Base-by-base conservation (phyloP, 2,329 filamentous ascomycete species). In the Fusarium staphyleae region DNA sequence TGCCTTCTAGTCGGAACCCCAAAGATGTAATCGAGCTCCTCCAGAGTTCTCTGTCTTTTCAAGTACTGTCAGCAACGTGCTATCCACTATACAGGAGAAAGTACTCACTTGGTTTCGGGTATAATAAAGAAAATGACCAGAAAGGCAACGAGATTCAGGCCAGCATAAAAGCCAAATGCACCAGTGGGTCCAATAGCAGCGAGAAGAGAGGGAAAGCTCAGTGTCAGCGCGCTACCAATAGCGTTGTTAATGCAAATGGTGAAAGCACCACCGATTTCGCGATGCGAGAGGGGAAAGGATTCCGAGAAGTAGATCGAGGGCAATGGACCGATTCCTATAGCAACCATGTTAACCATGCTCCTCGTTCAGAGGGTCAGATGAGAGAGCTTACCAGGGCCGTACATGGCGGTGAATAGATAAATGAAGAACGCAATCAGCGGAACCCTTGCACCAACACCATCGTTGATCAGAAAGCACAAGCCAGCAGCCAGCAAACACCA, bases 111-210 rank as follows among this genome's bases (percentile, higher is more conserved):
- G 4, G 81, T 83, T 66, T 84, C 81, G 1, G 81, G 81, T 1
- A 84, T 71, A 67, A 80, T 83, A 33, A 87, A 74, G 74, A 87
- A 87, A 58, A 88, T 87, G 75, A 89, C 81, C 18, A 84, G 52
- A 13, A 87, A 75, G 0, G 85, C 86, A 2, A 83, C 66, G 4
- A 87, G 60, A 57, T 89, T 89, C 7, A 88, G 72, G 0, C 73
- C 83, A 12, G 72, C 78, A 53, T 87, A 88, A 66, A 88, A 85
- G 3, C 82, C 79, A 61, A 88, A 87, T 2, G 83, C 81, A 6
- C 72, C 71, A 4, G 69, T 70, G 0, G 71, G 62, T 1, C 63
- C 64, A 1, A 71, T 76, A 67, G 11, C 78, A 66, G 30, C 75
- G 65, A 77, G 73, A 69, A 62, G 75, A 60, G 78, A 80, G 70